These are phyloP conservation scores for Aspergillus eucalypticola DNA, from an alignment of 2,329 filamentous ascomycete species.

Conservation along the genomic window DNA sequence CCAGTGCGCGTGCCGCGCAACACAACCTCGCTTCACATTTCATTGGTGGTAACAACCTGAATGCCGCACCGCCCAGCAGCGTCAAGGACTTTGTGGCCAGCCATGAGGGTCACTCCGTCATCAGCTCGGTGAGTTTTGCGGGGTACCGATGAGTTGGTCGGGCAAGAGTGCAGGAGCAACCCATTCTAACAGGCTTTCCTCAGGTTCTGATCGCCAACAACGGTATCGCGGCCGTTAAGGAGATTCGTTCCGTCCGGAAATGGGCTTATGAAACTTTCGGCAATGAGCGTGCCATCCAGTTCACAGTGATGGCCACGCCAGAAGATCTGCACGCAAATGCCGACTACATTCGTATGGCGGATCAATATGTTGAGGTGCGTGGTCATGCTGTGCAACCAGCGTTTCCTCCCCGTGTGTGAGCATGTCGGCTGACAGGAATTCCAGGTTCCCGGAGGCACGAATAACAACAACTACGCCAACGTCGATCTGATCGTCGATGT, in stretches of 20 bases:
- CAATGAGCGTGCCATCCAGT: conserved; percentile 96
- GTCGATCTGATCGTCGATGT: conserved; percentile 99
- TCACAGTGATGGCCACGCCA: conserved; percentile 99
- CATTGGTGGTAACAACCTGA: conserved; percentile 88
- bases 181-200: neutral
- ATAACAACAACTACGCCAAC: conserved; percentile 99
- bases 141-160: neutral
- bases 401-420: neutral
- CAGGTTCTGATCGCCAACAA: conserved; percentile 99
- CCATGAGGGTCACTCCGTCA: conserved; percentile 94
- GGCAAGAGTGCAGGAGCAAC: neutral
- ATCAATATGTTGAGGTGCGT: conserved; percentile 89
- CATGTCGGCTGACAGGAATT: neutral
- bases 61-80: conserved; percentile 75
- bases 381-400: neutral
- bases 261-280: conserved; percentile 99
- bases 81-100: conserved; percentile 95
- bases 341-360: conserved; percentile 99
- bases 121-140: conserved; percentile 81
- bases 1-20: conserved; percentile 73
- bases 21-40: conserved; percentile 88
- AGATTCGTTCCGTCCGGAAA: conserved; percentile 98
- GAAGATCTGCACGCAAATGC: conserved; percentile 97
- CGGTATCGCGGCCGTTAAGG: conserved; percentile 98
- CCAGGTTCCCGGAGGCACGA: conserved; percentile 90